Percentiles rank a stretch among this genome's conserved stretches.
These are phyloP conservation scores for Ceratobasidium sp. DNA, from an alignment of 1,284 basidiomycete species.

Conservation along the genomic window DNA sequence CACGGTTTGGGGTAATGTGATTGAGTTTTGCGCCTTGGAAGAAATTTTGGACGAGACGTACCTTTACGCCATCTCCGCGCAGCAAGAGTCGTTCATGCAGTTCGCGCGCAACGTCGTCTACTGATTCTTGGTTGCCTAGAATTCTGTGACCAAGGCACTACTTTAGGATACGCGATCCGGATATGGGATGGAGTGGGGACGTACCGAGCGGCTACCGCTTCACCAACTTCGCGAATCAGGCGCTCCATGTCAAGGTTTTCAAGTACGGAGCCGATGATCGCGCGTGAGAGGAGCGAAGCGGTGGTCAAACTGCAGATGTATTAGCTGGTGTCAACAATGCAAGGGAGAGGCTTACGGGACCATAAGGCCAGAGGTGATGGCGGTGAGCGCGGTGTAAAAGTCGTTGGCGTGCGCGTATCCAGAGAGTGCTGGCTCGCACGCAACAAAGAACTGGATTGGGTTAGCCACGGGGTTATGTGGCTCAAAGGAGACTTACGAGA, in stretches of 20 bases:
- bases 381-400: slow-evolving; percentile 92
- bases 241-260: slow-evolving; percentile 99
- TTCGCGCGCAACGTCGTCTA: slow-evolving; percentile 94
- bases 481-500: slow-evolving; percentile 61
- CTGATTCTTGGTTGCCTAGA: slow-evolving; percentile 73
- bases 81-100: slow-evolving; percentile 90
- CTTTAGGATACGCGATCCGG: background rate
- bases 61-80: slow-evolving; percentile 61
- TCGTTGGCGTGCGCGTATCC: slow-evolving; percentile 95
- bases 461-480: background rate
- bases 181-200: background rate
- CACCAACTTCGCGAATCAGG: slow-evolving; percentile 90
- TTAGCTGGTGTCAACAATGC: background rate
- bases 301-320: slow-evolving; percentile 69
- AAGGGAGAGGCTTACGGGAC: slow-evolving; percentile 61
- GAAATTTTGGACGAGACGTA: slow-evolving; percentile 59
- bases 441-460: slow-evolving; percentile 86
- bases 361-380: slow-evolving; percentile 93
- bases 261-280: slow-evolving; percentile 95
- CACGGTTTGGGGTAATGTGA: background rate
- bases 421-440: slow-evolving; percentile 96
- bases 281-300: slow-evolving; percentile 94
- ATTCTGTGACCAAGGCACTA: slow-evolving; percentile 37
- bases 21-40: background rate
- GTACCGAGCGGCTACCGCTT: slow-evolving; percentile 85